Evolutionary conservation across 208 protist genomes (phyloP).

Genomic region (Crithidia expoeki): DNA sequence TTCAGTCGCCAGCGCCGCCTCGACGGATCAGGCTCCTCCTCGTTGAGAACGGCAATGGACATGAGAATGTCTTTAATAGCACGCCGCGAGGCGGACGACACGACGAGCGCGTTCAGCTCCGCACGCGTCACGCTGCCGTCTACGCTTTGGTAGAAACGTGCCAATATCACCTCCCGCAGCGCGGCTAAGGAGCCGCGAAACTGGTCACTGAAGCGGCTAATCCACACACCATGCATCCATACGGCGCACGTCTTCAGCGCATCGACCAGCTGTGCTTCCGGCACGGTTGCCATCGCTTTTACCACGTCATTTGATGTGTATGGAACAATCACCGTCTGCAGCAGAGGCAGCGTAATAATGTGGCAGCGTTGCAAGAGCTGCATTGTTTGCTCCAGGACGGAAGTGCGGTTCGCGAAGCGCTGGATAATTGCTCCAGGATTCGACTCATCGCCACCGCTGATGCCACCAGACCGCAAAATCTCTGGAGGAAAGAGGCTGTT

Average conservation of each 20-base stretch:
- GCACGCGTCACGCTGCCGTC: conserved; percentile 55
- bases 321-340: conserved; percentile 20
- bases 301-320: conserved; percentile 34
- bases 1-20: conserved; percentile 72
- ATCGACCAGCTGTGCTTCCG: conserved; percentile 47
- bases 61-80: conserved; percentile 72
- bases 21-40: conserved; percentile 44
- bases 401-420: conserved; percentile 53
- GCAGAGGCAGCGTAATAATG: conserved; percentile 53
- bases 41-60: conserved; percentile 60
- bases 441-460: conserved; percentile 68
- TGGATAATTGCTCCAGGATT: conserved; percentile 54
- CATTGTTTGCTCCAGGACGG: conserved; percentile 57
- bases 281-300: conserved; percentile 23
- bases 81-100: conserved; percentile 36
- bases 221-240: conserved; percentile 89
- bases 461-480: conserved; percentile 75
- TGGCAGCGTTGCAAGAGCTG: conserved; percentile 71
- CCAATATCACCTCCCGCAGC: conserved; percentile 74
- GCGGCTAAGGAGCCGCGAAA: conserved; percentile 75
- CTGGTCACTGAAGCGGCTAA: conserved; percentile 44
- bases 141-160: conserved; percentile 64
- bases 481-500: conserved; percentile 85
- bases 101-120: conserved; percentile 65
- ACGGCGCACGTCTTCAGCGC: conserved; percentile 55